A percentile compares a stretch with the other conserved stretches of the same genome.
These are phyloP conservation scores for Xylaria flabelliformis DNA, from an alignment of 495 filamentous ascomycete genomes.

Conservation along the genomic window DNA sequence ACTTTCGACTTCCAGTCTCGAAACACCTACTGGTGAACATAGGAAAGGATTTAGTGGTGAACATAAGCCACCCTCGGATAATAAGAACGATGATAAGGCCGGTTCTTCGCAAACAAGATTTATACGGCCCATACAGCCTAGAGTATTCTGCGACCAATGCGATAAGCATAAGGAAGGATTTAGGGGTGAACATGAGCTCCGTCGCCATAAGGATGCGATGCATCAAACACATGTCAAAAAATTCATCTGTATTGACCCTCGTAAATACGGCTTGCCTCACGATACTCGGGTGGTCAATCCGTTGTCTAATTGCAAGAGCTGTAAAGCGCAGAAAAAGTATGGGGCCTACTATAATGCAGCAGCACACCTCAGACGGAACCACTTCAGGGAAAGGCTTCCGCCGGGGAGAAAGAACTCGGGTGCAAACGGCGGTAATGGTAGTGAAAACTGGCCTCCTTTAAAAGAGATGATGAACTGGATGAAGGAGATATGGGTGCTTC, in stretches of 20 bases:
- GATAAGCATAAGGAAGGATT: slow-evolving; percentile 85
- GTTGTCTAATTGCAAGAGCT: slow-evolving; percentile 85
- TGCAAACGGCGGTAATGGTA: slow-evolving; percentile 73
- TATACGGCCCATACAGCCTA: slow-evolving; percentile 75
- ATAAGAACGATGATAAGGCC: slow-evolving; percentile 53
- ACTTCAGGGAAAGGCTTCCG: slow-evolving; percentile 67
- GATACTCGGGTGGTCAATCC: slow-evolving; percentile 61
- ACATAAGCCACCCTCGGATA: slow-evolving; percentile 29
- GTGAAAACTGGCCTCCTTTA: slow-evolving; percentile 84
- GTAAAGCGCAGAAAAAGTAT: slow-evolving; percentile 77
- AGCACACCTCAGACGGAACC: slow-evolving; percentile 86
- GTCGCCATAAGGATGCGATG: slow-evolving; percentile 81
- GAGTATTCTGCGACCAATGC: slow-evolving; percentile 77
- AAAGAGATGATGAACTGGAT: slow-evolving; percentile 83
- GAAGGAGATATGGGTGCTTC: slow-evolving; percentile 63
- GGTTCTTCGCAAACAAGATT: slow-evolving; percentile 72
- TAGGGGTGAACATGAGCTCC: slow-evolving; percentile 91
- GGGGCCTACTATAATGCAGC: slow-evolving; percentile 95
- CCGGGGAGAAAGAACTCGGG: slow-evolving; percentile 47
- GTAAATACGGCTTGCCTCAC: slow-evolving; percentile 42
- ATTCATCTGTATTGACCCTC: slow-evolving; percentile 70
- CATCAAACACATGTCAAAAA: slow-evolving; percentile 76
- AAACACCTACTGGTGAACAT: no score
- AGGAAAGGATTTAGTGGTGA: slow-evolving; percentile 19
- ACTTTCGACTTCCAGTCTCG: no score